These are phyloP conservation scores for Lachnellula arida DNA, from an alignment of 2,329 filamentous ascomycete species.

Conservation along the genomic window DNA sequence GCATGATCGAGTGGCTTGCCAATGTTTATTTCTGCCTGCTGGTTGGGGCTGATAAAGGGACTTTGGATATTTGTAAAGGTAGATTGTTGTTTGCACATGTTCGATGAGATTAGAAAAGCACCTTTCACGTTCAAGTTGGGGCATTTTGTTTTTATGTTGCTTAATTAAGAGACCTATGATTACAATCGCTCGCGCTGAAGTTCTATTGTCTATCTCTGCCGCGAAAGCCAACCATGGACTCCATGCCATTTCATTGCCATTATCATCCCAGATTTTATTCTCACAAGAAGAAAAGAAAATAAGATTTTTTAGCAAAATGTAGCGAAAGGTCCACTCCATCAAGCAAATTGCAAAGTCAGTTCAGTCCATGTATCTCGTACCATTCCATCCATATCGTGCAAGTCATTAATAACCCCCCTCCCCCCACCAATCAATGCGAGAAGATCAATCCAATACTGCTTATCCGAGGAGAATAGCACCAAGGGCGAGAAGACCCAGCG, in stretches of 20 bases:
- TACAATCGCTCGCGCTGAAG: background rate
- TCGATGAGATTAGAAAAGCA: background rate
- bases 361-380: background rate
- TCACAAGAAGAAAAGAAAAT: background rate
- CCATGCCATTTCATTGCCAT: background rate
- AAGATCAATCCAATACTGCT: background rate
- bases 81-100: background rate
- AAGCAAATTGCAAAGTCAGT: background rate
- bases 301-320: background rate
- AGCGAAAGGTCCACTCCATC: background rate
- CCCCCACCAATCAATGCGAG: background rate
- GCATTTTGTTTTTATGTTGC: background rate
- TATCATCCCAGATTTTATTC: background rate
- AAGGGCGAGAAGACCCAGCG: slow-evolving; percentile 5
- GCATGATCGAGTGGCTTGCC: background rate
- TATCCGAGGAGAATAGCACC: slow-evolving; percentile 4
- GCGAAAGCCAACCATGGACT: background rate
- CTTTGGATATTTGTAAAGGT: background rate
- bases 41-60: background rate
- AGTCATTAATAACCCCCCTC: background rate
- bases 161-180: background rate
- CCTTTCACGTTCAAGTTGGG: background rate
- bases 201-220: background rate
- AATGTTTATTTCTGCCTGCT: background rate
- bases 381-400: background rate